Evolutionary conservation across 2,329 filamentous ascomycete species (phyloP), one percentile per base, ranked within the genome.

Genomic region (Neopestalotiopsis rosae): DNA sequence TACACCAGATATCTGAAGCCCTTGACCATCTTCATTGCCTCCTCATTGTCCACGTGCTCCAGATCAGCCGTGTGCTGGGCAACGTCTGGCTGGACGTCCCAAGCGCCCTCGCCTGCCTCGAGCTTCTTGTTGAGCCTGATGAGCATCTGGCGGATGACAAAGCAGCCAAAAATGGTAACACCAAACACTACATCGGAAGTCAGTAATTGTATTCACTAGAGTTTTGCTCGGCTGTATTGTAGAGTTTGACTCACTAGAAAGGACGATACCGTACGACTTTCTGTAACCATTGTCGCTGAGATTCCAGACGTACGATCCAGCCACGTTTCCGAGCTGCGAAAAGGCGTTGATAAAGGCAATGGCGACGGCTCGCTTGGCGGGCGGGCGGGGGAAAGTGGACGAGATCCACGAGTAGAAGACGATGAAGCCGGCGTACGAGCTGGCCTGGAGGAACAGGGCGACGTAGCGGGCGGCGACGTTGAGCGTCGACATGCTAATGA

Each of bases 191-290:
- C 13, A 64, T 24, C 17, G 17, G 9, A 20, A 14, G 38, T 62
- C n/a, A 40, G 59, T 42, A 13, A 34, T 28, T 14, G 24, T 3
- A 28, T 13, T 28, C 24, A 14, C 5, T 59, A 4, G 30, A 28
- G 24, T 12, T 32, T 30, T 28, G 24, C 24, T 24, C 5, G n/a
- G 9, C 4, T 56, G 49, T 14, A 24, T 17, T 56, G 49, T 14
- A 9, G 7, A 32, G 28, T 17, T 40, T 10, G 14, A 64, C 61
- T 64, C 28, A 64, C 61, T 91, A 74, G 87, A 82, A 14, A 86
- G 85, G 5, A 91, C 89, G 68, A 91, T 89, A 4, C 88, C 89
- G 73, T 91, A 91, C 70, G 88, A 90, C 80, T 88, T 86, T 71
- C 89, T 85, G 81, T 84, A 91, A 0, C 89, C 89, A 70, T 91